A percentile compares a stretch with the other conserved stretches of the same genome.
These are phyloP conservation scores for Cystoisospora suis DNA, from an alignment of 169 alveolate genomes.

Conservation along the genomic window DNA sequence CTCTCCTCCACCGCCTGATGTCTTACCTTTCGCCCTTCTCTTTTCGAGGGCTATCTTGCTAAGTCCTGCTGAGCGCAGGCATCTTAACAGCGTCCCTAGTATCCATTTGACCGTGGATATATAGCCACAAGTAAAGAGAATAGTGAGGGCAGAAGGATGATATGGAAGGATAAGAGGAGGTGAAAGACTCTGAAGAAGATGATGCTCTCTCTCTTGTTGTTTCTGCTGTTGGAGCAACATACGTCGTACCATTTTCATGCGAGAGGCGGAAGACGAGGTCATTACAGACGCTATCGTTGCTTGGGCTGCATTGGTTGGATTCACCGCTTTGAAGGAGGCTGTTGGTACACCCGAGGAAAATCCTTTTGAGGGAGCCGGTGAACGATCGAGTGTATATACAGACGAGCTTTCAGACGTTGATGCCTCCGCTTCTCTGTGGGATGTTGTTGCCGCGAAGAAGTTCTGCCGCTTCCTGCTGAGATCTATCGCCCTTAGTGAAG, in stretches of 20 bases:
- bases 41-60: not conserved
- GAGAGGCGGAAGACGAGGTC: not conserved
- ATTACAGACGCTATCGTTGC: conserved; percentile 47
- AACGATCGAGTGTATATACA: too few relatives aligned
- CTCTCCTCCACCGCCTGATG: not conserved
- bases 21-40: not conserved
- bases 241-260: conserved; percentile 23
- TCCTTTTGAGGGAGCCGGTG: too few relatives aligned
- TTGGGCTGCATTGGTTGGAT: conserved; percentile 42
- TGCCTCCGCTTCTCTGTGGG: too few relatives aligned
- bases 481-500: too few relatives aligned
- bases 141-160: conserved; percentile 44
- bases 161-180: conserved; percentile 22
- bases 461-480: too few relatives aligned
- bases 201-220: conserved; percentile 33
- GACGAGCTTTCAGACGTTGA: too few relatives aligned
- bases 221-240: conserved; percentile 16
- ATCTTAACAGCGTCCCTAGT: conserved; percentile 53
- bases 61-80: conserved; percentile 51
- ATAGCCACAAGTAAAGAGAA: conserved; percentile 51
- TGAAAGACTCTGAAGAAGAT: not conserved
- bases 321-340: too few relatives aligned
- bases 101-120: conserved; percentile 51
- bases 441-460: too few relatives aligned
- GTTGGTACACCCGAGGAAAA: too few relatives aligned